These are phyloP conservation scores for Trichophyton benhamiae DNA, from an alignment of 2,329 filamentous ascomycete genomes.

Conservation along the genomic window DNA sequence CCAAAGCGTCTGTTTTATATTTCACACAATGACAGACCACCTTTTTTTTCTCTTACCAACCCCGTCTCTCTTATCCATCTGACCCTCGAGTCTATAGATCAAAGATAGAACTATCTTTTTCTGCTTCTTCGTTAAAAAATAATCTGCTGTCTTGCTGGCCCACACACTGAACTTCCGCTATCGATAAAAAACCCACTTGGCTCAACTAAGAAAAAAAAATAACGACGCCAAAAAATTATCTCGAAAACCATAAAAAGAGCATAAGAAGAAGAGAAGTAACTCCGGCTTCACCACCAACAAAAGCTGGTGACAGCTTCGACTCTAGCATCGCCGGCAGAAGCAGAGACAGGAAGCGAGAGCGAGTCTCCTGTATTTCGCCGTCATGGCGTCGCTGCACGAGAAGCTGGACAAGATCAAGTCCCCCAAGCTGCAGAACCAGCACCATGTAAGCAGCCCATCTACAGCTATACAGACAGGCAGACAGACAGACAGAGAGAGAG, in stretches of 20 bases:
- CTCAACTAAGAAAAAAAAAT: neutral
- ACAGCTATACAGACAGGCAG: neutral
- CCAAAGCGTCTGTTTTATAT: neutral
- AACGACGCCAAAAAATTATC: neutral
- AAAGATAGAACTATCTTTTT: neutral
- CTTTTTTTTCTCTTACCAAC: neutral
- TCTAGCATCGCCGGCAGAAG: neutral
- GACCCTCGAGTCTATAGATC: neutral
- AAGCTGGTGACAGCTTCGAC: neutral
- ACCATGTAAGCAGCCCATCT: slow-evolving; percentile 53
- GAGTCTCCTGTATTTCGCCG: slow-evolving; percentile 19
- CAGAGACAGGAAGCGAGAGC: neutral
- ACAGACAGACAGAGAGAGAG: neutral
- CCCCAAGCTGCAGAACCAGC: slow-evolving; percentile 88
- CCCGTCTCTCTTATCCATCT: neutral
- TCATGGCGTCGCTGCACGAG: slow-evolving; percentile 59
- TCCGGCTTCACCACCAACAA: neutral
- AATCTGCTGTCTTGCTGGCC: neutral
- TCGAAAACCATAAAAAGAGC: neutral
- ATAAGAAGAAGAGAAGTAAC: neutral
- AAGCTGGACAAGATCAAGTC: slow-evolving; percentile 96
- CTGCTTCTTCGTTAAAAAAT: neutral
- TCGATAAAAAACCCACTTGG: slow-evolving; percentile 6
- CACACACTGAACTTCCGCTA: slow-evolving; percentile 6
- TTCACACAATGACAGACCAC: slow-evolving; percentile 3